These are phyloP conservation scores for Colletotrichum tropicale DNA, from an alignment of 2,329 filamentous ascomycete genomes.

Conservation along the genomic window DNA sequence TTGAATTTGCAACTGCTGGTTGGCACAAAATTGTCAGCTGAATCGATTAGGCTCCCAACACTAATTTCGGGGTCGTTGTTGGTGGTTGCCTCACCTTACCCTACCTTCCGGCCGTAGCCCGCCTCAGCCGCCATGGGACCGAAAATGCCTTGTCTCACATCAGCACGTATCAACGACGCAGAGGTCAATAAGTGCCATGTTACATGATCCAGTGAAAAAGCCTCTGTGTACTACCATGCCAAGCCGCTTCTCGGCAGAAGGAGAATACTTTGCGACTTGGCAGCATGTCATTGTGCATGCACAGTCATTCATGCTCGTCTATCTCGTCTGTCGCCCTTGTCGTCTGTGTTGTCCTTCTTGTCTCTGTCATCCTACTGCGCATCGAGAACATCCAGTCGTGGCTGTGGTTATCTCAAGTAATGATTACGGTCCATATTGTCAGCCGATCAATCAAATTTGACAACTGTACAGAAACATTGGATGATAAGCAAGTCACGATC, in stretches of 20 bases:
- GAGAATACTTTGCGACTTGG: neutral
- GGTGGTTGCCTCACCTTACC: neutral
- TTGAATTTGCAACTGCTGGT: neutral
- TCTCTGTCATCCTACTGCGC: too few species aligned
- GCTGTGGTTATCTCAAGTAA: too few species aligned
- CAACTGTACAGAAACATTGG: too few species aligned
- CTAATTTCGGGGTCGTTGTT: fast-evolving
- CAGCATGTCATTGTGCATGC: neutral
- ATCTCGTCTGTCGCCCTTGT: too few species aligned
- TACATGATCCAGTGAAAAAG: fast-evolving
- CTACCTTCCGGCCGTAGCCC: neutral
- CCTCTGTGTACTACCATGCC: neutral
- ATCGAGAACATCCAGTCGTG: too few species aligned
- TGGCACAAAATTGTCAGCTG: neutral
- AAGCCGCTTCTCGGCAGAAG: neutral
- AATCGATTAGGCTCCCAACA: neutral
- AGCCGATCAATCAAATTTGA: too few species aligned
- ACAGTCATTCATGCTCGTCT: too few species aligned
- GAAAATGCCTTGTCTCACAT: neutral
- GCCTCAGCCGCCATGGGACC: neutral
- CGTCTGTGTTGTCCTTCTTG: too few species aligned
- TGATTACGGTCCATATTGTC: too few species aligned
- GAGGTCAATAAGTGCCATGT: neutral
- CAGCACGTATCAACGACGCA: neutral
- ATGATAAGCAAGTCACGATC: too few species aligned